phyloP scores from a whole-genome alignment of 163 green algal species.

The Scenedesmus sp. region DNA sequence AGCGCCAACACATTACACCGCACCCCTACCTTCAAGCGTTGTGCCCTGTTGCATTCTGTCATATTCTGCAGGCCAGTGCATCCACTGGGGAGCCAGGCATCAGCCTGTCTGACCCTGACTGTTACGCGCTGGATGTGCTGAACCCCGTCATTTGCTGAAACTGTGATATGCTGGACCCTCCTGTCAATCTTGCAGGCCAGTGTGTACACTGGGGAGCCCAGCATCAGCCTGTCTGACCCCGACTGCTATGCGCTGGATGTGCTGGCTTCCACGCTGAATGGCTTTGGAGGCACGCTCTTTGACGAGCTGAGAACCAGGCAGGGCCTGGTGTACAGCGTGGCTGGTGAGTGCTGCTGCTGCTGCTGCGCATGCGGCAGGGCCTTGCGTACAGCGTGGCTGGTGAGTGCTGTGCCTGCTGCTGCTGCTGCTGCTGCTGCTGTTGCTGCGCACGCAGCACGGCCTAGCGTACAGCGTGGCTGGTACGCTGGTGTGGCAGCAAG shows the following conservation, averaged over 20 bases:
- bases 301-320: constrained; percentile 77
- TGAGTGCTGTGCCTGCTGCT: not conserved
- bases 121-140: constrained; percentile 84
- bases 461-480: not conserved
- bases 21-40: too few relatives aligned
- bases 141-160: not conserved
- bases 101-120: constrained; percentile 79
- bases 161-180: not conserved
- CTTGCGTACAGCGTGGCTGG: not conserved
- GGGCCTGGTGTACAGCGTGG: constrained; percentile 89
- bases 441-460: not conserved
- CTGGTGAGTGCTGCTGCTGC: not conserved
- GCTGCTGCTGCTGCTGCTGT: not conserved
- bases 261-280: constrained; percentile 84
- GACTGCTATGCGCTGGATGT: constrained; percentile 84
- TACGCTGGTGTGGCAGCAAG: not conserved
- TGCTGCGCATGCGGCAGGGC: not conserved
- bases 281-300: constrained; percentile 92
- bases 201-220: constrained; percentile 78
- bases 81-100: constrained; percentile 80
- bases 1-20: too few relatives aligned
- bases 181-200: constrained; percentile 62
- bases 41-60: not conserved
- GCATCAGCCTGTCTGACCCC: constrained; percentile 78
- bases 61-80: constrained; percentile 71